Percentiles rank a stretch among this genome's conserved stretches.
These are phyloP conservation scores for Sextonia rubra DNA, from an alignment of 164 flowering plant species.

Conservation along the genomic window DNA sequence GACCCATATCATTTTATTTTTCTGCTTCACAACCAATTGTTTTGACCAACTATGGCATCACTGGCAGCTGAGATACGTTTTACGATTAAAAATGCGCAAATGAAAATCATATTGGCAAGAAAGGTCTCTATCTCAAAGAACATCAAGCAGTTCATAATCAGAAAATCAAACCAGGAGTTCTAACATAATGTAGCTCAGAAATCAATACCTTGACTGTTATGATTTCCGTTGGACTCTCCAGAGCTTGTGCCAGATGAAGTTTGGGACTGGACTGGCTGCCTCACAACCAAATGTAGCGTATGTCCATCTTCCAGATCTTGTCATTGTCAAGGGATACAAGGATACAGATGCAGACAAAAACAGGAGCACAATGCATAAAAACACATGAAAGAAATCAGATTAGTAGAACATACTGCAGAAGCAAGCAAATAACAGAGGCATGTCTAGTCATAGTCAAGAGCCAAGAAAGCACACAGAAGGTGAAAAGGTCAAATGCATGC, in stretches of 20 bases:
- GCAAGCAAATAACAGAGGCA: background rate
- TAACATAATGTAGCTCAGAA: background rate
- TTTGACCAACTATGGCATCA: too few relatives aligned
- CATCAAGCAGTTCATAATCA: too few relatives aligned
- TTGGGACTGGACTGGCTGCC: conserved; percentile 69
- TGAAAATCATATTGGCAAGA: too few relatives aligned
- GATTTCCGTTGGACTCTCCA: conserved; percentile 41
- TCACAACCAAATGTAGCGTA: conserved; percentile 85
- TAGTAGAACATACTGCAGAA: background rate
- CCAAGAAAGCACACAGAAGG: background rate
- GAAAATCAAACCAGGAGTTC: too few relatives aligned
- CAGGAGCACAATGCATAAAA: background rate
- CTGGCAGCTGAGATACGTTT: too few relatives aligned
- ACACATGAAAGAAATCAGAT: background rate
- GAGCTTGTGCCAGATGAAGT: conserved; percentile 38
- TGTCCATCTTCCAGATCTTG: conserved; percentile 87
- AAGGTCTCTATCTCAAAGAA: too few relatives aligned
- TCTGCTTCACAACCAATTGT: too few relatives aligned
- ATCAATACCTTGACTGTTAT: conserved; percentile 39
- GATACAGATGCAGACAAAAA: background rate
- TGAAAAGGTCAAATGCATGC: background rate
- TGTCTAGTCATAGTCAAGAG: background rate
- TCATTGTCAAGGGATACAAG: conserved; percentile 29
- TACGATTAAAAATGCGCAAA: too few relatives aligned
- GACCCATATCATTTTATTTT: too few relatives aligned